phyloP scores from a whole-genome alignment of 2,329 filamentous ascomycete species.

The Fusarium pseudocircinatum region DNA sequence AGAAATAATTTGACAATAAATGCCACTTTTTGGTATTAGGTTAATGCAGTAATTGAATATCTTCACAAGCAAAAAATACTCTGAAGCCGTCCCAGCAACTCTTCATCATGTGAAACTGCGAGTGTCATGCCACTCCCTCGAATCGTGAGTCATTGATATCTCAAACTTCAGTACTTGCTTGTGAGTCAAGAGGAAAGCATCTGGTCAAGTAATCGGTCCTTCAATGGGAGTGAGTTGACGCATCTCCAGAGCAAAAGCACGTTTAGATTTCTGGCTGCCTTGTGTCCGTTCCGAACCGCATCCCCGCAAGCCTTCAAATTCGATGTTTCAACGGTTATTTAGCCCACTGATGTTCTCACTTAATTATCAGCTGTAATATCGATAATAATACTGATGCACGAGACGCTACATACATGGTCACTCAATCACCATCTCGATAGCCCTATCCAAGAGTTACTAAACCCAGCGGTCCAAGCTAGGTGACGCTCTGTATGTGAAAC shows the following conservation, averaged over 20 bases:
- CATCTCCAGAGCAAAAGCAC: not conserved
- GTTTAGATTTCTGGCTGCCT: not conserved
- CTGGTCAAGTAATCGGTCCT: not conserved
- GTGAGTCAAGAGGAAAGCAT: not conserved
- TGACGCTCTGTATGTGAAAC: not conserved
- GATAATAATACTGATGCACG: not conserved
- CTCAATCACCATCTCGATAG: not conserved
- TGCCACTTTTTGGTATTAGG: not conserved
- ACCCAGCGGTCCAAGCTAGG: not conserved
- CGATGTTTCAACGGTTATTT: not conserved
- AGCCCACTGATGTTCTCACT: not conserved
- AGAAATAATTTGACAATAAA: not conserved
- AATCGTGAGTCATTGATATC: slow-evolving; percentile 4
- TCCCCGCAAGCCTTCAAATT: not conserved
- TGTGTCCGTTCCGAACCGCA: not conserved
- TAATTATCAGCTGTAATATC: not conserved
- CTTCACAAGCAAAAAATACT: not conserved
- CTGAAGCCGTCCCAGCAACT: not conserved
- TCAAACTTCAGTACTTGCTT: not conserved
- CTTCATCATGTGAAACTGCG: not conserved
- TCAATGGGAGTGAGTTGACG: not conserved
- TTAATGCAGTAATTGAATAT: not conserved
- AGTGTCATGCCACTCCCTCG: slow-evolving; percentile 1
- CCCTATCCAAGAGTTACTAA: not conserved
- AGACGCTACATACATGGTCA: not conserved